Percentiles rank a stretch among this genome's conserved stretches.
These are phyloP conservation scores for Trifolium subterraneum DNA, from an alignment of 306 rosid genomes.

Conservation along the genomic window DNA sequence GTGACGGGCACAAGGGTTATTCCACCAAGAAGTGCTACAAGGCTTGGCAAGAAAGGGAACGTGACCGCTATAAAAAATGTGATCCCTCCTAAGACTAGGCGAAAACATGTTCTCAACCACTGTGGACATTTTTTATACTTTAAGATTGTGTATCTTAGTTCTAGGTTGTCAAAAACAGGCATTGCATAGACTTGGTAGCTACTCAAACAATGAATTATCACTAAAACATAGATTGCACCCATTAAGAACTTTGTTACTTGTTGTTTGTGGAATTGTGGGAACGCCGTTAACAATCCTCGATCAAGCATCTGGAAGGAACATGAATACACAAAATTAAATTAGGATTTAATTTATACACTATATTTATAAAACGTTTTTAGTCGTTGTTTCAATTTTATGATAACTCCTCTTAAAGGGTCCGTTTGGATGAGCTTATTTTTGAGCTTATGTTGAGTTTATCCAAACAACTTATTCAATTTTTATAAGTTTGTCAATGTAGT, in stretches of 20 bases:
- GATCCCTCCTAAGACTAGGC: slow-evolving; percentile 63
- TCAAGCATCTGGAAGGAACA: slow-evolving; percentile 45
- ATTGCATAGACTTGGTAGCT: slow-evolving; percentile 71
- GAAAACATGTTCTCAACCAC: slow-evolving; percentile 42
- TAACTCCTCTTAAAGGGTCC: too few species aligned
- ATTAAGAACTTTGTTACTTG: slow-evolving; percentile 49
- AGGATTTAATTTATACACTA: background rate
- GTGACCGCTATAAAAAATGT: slow-evolving; percentile 53
- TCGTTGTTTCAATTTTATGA: too few species aligned
- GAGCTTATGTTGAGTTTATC: too few species aligned
- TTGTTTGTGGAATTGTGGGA: slow-evolving; percentile 42
- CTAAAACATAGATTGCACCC: slow-evolving; percentile 48
- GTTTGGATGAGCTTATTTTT: too few species aligned
- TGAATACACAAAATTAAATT: background rate
- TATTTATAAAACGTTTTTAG: too few species aligned
- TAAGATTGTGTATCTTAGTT: slow-evolving; percentile 44
- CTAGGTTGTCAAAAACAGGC: slow-evolving; percentile 69
- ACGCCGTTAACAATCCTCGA: slow-evolving; percentile 54
- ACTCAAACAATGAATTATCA: slow-evolving; percentile 50
- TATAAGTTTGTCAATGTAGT: too few species aligned
- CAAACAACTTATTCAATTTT: too few species aligned
- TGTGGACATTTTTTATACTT: slow-evolving; percentile 53
- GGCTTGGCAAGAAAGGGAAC: slow-evolving; percentile 65
- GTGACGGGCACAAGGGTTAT: slow-evolving; percentile 61
- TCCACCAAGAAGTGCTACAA: slow-evolving; percentile 57